Evolutionary conservation across 2,329 filamentous ascomycete genomes (phyloP).

Genomic region (Chaetomium globosum): DNA sequence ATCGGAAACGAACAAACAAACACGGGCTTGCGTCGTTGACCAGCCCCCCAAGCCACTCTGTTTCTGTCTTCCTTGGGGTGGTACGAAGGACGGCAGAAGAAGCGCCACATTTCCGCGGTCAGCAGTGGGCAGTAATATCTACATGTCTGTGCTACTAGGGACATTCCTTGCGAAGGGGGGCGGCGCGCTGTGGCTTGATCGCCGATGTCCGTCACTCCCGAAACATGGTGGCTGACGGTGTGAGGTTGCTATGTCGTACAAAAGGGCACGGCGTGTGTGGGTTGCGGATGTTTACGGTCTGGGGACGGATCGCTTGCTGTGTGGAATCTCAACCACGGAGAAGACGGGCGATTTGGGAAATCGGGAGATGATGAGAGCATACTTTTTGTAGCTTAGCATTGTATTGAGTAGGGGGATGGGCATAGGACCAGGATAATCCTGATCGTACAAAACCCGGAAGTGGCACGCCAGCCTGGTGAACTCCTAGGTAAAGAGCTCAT

Average conservation of each 20-base stretch:
- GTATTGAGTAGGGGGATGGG: too few species aligned
- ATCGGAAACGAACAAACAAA: neutral
- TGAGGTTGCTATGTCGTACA: neutral
- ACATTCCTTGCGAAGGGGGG: neutral
- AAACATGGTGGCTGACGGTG: conserved; percentile 10
- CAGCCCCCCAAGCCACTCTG: neutral
- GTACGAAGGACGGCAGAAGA: neutral
- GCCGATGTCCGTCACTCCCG: conserved; percentile 22
- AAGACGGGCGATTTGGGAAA: neutral
- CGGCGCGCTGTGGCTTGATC: neutral
- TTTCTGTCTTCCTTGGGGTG: neutral
- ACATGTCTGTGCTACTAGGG: neutral
- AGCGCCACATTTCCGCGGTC: neutral
- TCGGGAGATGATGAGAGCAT: neutral
- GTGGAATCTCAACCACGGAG: neutral
- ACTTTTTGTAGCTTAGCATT: neutral
- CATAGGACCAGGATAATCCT: neutral
- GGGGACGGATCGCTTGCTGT: neutral
- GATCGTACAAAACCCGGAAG: neutral
- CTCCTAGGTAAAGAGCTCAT: neutral
- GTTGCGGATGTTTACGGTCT: too few species aligned
- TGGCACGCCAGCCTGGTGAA: neutral
- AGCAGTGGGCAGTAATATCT: too few species aligned
- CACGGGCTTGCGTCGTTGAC: neutral
- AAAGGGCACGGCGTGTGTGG: neutral